A percentile compares a stretch with the other conserved stretches of the same genome.
phyloP scores from a whole-genome alignment of 2,329 filamentous ascomycete genomes.

The Cladosporium sp. region DNA sequence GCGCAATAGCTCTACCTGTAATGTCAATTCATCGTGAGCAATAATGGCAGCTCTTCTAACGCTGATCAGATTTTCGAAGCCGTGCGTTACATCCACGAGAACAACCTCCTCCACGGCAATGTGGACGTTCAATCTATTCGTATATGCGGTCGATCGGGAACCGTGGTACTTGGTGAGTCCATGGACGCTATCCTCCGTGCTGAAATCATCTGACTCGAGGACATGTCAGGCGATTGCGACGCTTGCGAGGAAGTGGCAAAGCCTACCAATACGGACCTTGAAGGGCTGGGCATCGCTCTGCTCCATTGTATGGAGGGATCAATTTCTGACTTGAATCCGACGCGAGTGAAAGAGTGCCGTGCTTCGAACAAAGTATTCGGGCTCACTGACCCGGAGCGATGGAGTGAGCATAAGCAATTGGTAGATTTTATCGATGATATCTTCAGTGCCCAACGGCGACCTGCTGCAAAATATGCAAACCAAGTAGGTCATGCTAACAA shows the following conservation, averaged over 20 bases:
- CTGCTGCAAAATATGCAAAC: background rate
- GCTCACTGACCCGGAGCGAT: background rate
- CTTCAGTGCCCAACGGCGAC: background rate
- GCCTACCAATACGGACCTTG: background rate
- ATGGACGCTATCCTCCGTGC: background rate
- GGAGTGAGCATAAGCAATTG: background rate
- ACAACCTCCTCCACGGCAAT: background rate
- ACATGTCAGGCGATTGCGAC: background rate
- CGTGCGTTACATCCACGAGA: background rate
- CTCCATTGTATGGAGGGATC: background rate
- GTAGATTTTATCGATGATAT: slow-evolving; percentile 1
- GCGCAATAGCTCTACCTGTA: background rate
- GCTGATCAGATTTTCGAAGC: background rate
- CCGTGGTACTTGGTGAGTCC: background rate
- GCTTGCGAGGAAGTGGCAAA: background rate
- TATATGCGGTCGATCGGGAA: background rate
- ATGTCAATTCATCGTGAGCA: background rate
- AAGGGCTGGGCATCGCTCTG: background rate
- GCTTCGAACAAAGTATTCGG: background rate
- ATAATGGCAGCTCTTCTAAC: background rate
- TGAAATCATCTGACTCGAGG: background rate
- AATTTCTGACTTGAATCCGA: background rate
- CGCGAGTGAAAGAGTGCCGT: background rate
- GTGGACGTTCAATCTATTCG: background rate
- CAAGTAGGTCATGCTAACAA: background rate